Evolutionary conservation across 768 basidiomycete species (phyloP).

Genomic region (Xerocomellus amylosporus): DNA sequence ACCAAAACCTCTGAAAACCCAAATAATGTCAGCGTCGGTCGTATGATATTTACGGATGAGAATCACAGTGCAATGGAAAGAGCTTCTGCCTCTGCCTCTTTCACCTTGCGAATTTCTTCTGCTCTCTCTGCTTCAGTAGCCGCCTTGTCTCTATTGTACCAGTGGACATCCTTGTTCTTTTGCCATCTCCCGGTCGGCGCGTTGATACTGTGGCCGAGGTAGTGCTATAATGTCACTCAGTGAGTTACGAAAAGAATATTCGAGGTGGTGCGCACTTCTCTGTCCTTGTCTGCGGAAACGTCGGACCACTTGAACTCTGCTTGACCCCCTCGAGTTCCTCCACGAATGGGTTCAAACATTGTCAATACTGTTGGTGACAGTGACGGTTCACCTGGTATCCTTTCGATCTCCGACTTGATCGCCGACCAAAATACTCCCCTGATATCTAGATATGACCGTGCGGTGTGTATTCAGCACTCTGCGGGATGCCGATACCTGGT

Average conservation of each 20-base stretch:
- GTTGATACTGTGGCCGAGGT: conserved; percentile 92
- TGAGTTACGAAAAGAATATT: neutral
- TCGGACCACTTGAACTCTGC: conserved; percentile 92
- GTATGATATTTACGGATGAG: neutral
- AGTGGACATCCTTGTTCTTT: conserved; percentile 95
- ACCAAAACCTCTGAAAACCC: conserved; percentile 66
- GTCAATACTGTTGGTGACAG: neutral
- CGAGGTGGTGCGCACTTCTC: conserved; percentile 56
- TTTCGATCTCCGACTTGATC: conserved; percentile 17
- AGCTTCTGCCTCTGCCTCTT: conserved; percentile 89
- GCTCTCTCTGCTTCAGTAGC: conserved; percentile 44
- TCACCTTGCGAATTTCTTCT: conserved; percentile 79
- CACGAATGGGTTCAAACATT: conserved; percentile 82
- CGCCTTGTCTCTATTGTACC: conserved; percentile 75
- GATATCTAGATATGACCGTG: conserved; percentile 15
- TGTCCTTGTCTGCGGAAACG: conserved; percentile 88
- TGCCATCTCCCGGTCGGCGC: conserved; percentile 97
- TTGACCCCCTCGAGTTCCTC: conserved; percentile 89
- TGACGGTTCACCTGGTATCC: neutral
- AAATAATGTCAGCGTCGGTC: conserved; percentile 5
- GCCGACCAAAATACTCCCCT: conserved; percentile 17
- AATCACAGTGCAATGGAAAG: conserved; percentile 74
- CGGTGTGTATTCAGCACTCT: conserved; percentile 18
- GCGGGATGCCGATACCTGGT: conserved; percentile 20
- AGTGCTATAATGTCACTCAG: conserved; percentile 55